Base-by-base conservation (phyloP, 2,329 filamentous ascomycete species). In the Curvularia sp. region DNA sequence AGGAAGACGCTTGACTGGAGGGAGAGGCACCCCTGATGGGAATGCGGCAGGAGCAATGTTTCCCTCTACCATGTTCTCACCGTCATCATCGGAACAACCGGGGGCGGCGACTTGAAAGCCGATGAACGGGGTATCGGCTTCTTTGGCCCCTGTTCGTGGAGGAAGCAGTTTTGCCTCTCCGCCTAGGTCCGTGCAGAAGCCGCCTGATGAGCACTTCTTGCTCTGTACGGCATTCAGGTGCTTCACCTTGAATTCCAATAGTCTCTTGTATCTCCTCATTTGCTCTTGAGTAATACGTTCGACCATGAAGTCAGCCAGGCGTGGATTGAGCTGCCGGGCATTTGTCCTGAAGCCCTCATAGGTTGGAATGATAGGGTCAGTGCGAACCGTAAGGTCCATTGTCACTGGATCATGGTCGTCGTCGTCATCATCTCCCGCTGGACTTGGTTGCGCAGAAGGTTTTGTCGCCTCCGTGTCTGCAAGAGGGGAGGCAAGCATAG, bases 221-320 rank as follows among this genome's bases (percentile, higher is more conserved):
- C 81, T 81, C 25, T 81, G 80, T 1, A 89, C 85, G 2, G 83
- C 81, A 46, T 84, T 82, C 1, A 87, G 79, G 71, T 97, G 93
- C 67, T 89, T 89, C 55, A 91, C 82, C 70, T 87, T 89, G 61
- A 83, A 80, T 36, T 87, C 88, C 28, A 94, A 81, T 15, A 97
- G 80, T 27, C 86, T 85, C 75, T 93, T 95, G 77, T 93, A 96
- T 54, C 93, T 86, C 58, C 87, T 81, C 46, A 89, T 81, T 74
- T 97, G 92, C 70, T 96, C 92, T 64, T 91, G 86, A 0, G 90
- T 91, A 65, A 97, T 90, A 45, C 93, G 88, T 28, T 95, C 90
- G 13, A 94, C 85, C 63, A 97, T 82, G 75, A 87, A 82, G 8
- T 82, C 79, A n/a, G 81, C 80, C 56, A 96, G 80, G 10, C 82